phyloP scores from a whole-genome alignment of 2,329 filamentous ascomycete genomes.

The Emergomyces orientalis region DNA sequence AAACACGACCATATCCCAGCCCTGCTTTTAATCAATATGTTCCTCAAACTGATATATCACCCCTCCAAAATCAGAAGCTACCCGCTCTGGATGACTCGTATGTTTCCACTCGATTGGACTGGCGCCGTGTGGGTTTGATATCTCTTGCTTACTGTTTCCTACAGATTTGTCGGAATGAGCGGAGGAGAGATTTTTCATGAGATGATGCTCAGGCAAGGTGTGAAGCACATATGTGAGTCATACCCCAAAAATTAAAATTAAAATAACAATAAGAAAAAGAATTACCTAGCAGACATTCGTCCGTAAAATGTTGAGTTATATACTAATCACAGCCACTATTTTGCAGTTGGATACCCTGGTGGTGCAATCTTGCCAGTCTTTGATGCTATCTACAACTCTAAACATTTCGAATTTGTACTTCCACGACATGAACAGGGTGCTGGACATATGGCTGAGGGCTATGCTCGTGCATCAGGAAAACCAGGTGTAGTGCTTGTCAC shows the following conservation, averaged over 20 bases:
- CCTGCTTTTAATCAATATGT: conserved; percentile 48
- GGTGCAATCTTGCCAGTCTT: conserved; percentile 96
- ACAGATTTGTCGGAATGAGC: conserved; percentile 81
- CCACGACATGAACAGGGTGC: conserved; percentile 96
- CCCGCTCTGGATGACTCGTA: conserved; percentile 73
- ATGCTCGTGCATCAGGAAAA: conserved; percentile 85
- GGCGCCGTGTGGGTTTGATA: background rate
- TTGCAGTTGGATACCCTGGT: conserved; percentile 76
- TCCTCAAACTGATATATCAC: conserved; percentile 56
- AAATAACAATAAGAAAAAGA: background rate
- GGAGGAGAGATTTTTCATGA: conserved; percentile 97
- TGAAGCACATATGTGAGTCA: conserved; percentile 86
- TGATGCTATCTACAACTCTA: conserved; percentile 97
- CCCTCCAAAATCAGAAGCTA: conserved; percentile 51
- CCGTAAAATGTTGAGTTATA: background rate
- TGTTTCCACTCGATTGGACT: conserved; percentile 27
- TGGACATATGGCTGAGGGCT: conserved; percentile 97
- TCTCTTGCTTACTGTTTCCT: background rate
- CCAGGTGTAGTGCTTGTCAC: conserved; percentile 95
- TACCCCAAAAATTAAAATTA: background rate
- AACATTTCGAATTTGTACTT: conserved; percentile 91
- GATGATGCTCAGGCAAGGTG: conserved; percentile 90
- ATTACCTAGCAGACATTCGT: background rate
- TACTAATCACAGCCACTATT: background rate
- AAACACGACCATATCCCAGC: conserved; percentile 51